Conservation (phyloP, 805 yeast species). For the Kuraishia cidri region DNA sequence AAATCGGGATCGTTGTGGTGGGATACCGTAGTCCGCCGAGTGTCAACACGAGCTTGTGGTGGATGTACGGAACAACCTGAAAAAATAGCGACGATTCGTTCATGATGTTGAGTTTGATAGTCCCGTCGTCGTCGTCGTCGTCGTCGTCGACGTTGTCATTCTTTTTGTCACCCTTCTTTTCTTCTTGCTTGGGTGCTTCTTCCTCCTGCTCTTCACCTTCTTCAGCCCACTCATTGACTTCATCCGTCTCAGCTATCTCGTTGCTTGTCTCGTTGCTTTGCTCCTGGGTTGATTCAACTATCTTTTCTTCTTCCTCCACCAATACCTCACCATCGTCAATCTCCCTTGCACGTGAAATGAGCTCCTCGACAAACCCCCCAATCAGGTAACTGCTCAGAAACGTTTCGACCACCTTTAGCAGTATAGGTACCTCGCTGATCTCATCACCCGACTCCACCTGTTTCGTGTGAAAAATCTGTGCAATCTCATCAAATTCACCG, state of each 20-base stretch:
- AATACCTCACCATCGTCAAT: conserved; percentile 15
- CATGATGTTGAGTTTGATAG: conserved; percentile 18
- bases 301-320: neutral
- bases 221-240: conserved; percentile 3
- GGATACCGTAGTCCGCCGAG: conserved; percentile 18
- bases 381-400: conserved; percentile 23
- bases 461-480: conserved; percentile 11
- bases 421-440: conserved; percentile 22
- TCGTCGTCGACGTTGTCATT: neutral
- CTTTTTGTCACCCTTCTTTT: neutral
- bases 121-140: neutral
- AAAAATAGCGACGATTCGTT: conserved; percentile 22
- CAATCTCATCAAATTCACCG: conserved; percentile 17
- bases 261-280: neutral
- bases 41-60: conserved; percentile 13
- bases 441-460: neutral
- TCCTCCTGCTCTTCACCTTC: conserved; percentile 2
- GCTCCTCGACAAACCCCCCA: conserved; percentile 22
- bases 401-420: conserved; percentile 22
- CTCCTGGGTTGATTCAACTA: neutral
- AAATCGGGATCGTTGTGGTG: conserved; percentile 1
- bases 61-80: conserved; percentile 24
- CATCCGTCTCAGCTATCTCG: neutral
- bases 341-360: conserved; percentile 20
- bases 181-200: neutral